These are phyloP conservation scores for Pseudogymnoascus sp. DNA, from an alignment of 2,329 filamentous ascomycete species.

Conservation along the genomic window DNA sequence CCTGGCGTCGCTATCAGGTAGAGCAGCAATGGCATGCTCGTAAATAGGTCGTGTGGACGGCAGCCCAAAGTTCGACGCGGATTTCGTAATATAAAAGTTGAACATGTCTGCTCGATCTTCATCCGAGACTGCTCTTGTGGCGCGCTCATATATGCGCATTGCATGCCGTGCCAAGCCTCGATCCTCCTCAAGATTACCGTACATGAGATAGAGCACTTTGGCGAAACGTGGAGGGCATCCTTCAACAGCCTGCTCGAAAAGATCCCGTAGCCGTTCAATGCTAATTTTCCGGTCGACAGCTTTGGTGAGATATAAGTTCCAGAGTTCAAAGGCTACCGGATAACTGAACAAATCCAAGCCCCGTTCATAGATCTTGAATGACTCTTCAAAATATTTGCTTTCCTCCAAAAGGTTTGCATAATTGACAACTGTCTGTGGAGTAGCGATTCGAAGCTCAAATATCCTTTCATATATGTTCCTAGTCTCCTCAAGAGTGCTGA, in stretches of 20 bases:
- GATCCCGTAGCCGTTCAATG: constrained; percentile 85
- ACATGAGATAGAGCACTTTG: constrained; percentile 95
- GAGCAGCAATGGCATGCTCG: constrained; percentile 86
- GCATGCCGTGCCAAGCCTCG: constrained; percentile 89
- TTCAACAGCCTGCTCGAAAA: constrained; percentile 96
- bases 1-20: constrained; percentile 87
- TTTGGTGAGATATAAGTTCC: constrained; percentile 97
- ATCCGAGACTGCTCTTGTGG: constrained; percentile 87
- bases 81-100: constrained; percentile 99
- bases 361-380: constrained; percentile 95
- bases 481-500: constrained; percentile 84
- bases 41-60: constrained; percentile 94
- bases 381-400: constrained; percentile 91
- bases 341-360: constrained; percentile 98
- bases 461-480: constrained; percentile 94
- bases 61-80: constrained; percentile 93
- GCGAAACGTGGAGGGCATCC: constrained; percentile 93
- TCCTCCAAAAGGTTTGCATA: constrained; percentile 95
- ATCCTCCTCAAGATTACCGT: constrained; percentile 94
- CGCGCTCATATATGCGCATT: constrained; percentile 98
- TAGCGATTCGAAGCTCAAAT: constrained; percentile 95
- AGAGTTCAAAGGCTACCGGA: constrained; percentile 94
- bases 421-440: constrained; percentile 96
- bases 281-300: constrained; percentile 93
- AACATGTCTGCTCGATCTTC: constrained; percentile 97